A percentile compares a stretch with the other conserved stretches of the same genome.
Conservation (phyloP, 2,329 filamentous ascomycete genomes). For the Rugonectria rugulosa region DNA sequence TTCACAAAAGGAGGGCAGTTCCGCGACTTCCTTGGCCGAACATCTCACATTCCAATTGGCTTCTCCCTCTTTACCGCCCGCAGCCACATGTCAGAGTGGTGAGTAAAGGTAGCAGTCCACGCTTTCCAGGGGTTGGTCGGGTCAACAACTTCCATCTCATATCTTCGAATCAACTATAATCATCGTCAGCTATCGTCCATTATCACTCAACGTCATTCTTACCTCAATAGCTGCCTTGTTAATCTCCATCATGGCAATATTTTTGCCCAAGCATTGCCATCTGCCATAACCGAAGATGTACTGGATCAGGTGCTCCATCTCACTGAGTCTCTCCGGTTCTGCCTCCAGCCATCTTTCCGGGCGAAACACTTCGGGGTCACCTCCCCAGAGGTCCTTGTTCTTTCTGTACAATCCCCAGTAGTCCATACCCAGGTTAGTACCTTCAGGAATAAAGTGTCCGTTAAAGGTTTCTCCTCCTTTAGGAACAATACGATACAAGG, state of each 20-base stretch:
- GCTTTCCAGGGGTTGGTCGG: conserved; percentile 42
- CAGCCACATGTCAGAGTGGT: conserved; percentile 42
- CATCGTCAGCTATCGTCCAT: not conserved
- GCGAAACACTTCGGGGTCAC: conserved; percentile 44
- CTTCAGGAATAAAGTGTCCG: conserved; percentile 42
- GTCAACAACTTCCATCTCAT: conserved; percentile 42
- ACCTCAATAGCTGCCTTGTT: conserved; percentile 53
- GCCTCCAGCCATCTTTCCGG: conserved; percentile 50
- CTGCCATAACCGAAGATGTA: conserved; percentile 50
- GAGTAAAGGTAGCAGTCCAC: conserved; percentile 42
- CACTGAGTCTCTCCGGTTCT: conserved; percentile 36
- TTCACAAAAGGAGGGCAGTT: too few relatives aligned
- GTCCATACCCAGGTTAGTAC: conserved; percentile 43
- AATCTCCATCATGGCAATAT: conserved; percentile 49
- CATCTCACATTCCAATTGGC: not conserved
- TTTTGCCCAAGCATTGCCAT: conserved; percentile 49
- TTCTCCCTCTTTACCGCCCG: not conserved
- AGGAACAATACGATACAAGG: conserved; percentile 48
- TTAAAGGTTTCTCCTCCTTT: conserved; percentile 42
- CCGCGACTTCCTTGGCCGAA: too few relatives aligned
- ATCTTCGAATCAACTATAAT: conserved; percentile 40
- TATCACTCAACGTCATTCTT: conserved; percentile 2
- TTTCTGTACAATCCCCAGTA: conserved; percentile 45
- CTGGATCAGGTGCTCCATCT: conserved; percentile 48
- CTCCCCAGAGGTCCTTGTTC: conserved; percentile 45